Conservation (phyloP, 1,284 basidiomycete species). For the Pholiota adiposa region DNA sequence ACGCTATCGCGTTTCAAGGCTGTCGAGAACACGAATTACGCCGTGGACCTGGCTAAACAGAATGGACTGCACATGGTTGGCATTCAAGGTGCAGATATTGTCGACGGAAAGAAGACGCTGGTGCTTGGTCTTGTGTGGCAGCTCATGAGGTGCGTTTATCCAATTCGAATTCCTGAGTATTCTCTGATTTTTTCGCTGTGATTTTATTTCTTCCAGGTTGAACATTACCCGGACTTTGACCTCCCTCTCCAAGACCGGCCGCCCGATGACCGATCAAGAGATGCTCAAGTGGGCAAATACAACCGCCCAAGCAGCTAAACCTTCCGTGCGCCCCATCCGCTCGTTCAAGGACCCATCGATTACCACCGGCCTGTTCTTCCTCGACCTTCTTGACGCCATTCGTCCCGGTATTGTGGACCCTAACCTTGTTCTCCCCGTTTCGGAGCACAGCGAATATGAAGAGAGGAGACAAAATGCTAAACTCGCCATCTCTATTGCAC, state of each 20-base stretch:
- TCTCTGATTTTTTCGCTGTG: not conserved
- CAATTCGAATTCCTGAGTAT: not conserved
- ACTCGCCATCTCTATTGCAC: conserved; percentile 95
- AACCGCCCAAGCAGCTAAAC: conserved; percentile 76
- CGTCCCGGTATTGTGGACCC: conserved; percentile 97
- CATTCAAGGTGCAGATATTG: conserved; percentile 97
- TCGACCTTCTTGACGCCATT: conserved; percentile 91
- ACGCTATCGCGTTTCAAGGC: conserved; percentile 94
- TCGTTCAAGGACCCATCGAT: conserved; percentile 96
- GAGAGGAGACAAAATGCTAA: conserved; percentile 94
- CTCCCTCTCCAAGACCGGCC: conserved; percentile 76
- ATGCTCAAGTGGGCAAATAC: conserved; percentile 97
- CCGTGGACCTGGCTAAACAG: conserved; percentile 89
- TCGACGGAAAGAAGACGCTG: conserved; percentile 89
- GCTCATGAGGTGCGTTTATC: conserved; percentile 78
- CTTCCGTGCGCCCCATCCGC: conserved; percentile 74
- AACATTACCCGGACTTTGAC: conserved; percentile 94
- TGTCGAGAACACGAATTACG: conserved; percentile 98
- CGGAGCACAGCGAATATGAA: conserved; percentile 78
- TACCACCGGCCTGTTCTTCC: conserved; percentile 91
- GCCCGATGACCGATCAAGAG: conserved; percentile 87
- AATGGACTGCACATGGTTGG: conserved; percentile 96
- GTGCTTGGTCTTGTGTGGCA: conserved; percentile 98
- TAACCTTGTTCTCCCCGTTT: conserved; percentile 70
- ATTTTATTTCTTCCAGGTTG: no score